Evolutionary conservation across 805 yeast species (phyloP), one percentile per base, ranked within the genome.

Genomic region (Martiniozyma abietophila): DNA sequence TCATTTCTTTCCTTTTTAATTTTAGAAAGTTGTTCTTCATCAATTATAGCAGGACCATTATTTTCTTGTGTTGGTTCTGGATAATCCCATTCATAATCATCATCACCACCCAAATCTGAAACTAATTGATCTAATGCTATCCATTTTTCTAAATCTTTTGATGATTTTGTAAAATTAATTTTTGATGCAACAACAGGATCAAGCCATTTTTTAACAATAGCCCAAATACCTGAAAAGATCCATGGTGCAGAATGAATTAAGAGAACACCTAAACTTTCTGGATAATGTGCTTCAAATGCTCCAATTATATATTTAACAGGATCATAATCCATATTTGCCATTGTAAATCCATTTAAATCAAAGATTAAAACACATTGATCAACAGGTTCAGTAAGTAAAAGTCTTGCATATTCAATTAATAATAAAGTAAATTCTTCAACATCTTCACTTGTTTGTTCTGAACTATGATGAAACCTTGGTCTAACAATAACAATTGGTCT

Each of bases 151-250:
- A 89, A 59, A 36, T 92, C 96, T 37, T 74, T 70, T 18, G 63
- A 54, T 44, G 65, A 65, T 50, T 81, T 80, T 17, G 95, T 82
- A 60, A 89, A 92, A 28, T 74, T 71, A 48, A 92, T 84, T 59
- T 89, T 89, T 18, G 89, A 69, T 0, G 96, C 95, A 36, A 89
- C 96, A 17, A 84, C 96, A 3, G 97, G 97, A 54, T 92, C 97
- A 38, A 89, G 65, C 97, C 96, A 89, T 48, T 79, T 77, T 57
- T 84, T 85, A 48, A 92, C 76, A 46, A 89, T 74, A 46, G 78
- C 80, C 97, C 98, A 92, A 40, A 89, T 83, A 17, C 96, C 89
- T 33, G 82, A 75, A 62, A 92, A 92, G 35, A 92, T 74, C 97
- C 96, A 86, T 18, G 98, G 98, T 0, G 98, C 96, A 48, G 82